phyloP scores from a whole-genome alignment of 805 yeast genomes.

The Sugiyamaella boreocaroliniensis region DNA sequence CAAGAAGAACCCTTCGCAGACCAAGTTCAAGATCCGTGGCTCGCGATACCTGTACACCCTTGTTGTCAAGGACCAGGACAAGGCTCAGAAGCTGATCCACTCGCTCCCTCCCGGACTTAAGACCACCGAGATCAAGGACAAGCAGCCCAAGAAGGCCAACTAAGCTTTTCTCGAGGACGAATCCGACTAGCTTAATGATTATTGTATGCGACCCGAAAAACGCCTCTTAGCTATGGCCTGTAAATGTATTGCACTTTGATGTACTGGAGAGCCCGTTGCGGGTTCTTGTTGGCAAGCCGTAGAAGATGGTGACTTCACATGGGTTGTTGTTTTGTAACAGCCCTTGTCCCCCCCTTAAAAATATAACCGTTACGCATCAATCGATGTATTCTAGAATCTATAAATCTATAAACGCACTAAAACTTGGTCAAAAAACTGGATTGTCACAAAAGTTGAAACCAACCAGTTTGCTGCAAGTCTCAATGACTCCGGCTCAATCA shows the following conservation, averaged over 20 bases:
- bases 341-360: not conserved
- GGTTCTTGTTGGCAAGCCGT: no score
- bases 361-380: not conserved
- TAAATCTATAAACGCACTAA: no score
- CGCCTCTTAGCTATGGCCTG: not conserved
- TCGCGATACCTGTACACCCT: constrained; percentile 89
- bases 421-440: no score
- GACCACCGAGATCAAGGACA: constrained; percentile 25
- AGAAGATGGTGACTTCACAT: no score
- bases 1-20: constrained; percentile 93
- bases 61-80: constrained; percentile 89
- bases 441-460: no score
- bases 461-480: no score
- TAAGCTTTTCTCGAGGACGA: constrained; percentile 1
- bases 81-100: constrained; percentile 96
- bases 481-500: not conserved
- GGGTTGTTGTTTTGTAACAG: no score
- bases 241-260: not conserved
- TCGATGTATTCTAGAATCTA: not conserved
- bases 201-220: not conserved
- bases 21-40: constrained; percentile 99
- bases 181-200: not conserved
- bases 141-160: constrained; percentile 22
- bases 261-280: not conserved
- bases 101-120: constrained; percentile 76